Percentiles rank a stretch among this genome's conserved stretches.
These are phyloP conservation scores for Diaporthe humulicola DNA, from an alignment of 2,329 filamentous ascomycete genomes.

Conservation along the genomic window DNA sequence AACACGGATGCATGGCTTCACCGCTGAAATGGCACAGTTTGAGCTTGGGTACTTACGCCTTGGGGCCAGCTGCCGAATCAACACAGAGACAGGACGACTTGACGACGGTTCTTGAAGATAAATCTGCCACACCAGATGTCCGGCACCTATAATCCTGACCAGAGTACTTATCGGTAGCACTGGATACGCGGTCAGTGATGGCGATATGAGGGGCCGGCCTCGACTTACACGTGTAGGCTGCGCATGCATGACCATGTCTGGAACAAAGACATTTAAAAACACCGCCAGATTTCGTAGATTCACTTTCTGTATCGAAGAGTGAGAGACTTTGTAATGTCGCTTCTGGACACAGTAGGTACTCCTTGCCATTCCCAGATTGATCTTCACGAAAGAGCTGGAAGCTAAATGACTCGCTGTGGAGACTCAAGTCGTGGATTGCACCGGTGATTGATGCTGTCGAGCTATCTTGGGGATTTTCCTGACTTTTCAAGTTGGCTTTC, in stretches of 20 bases:
- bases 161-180: neutral
- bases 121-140: neutral
- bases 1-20: no score
- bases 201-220: neutral
- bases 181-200: neutral
- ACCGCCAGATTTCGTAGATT: fast-evolving
- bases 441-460: neutral
- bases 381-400: neutral
- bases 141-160: neutral
- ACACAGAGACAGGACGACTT: neutral
- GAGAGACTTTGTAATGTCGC: neutral
- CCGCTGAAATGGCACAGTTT: neutral
- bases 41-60: neutral
- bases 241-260: neutral
- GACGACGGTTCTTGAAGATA: neutral
- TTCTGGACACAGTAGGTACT: neutral
- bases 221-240: neutral
- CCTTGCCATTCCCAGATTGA: neutral
- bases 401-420: neutral
- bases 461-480: neutral
- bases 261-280: neutral
- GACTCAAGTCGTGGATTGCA: neutral
- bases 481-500: neutral
- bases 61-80: neutral
- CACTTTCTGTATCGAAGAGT: no score